Base-by-base conservation (phyloP, 1,139 yeast genomes). In the Pichia kudriavzevii region DNA sequence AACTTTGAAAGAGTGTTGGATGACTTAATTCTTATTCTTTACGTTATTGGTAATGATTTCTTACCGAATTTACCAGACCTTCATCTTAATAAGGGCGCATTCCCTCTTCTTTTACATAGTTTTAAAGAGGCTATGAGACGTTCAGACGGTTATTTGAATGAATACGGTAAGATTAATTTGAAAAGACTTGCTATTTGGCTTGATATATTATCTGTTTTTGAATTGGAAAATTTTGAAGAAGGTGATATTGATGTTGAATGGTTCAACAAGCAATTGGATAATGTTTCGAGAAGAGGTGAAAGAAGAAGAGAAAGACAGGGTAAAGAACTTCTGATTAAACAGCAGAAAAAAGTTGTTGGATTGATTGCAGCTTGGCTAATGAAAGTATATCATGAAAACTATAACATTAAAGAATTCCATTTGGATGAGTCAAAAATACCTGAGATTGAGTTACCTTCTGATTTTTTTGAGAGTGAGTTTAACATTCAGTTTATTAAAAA, bases 1-100 rank as follows among this genome's bases (percentile, higher is more conserved):
- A 77, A 82, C 59, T 88, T 93, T 59, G 99, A 93, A 58, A 71
- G 88, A 46, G 70, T 88, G 24, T 63, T 93, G 46, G 98, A 93
- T 60, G 99, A 93, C 60, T 87, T 88, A 49, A 84, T 93, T 47
- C 69, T 93, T 41, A 81, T 91, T 52, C 75, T 85, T 77, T 88
- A 84, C 54, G 95, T 91, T 42, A 84, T 93, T 52, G 99, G 99
- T 51, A 93, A 93, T 55, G 99, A 93, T 70, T 93, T 93, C 75
- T 71, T 93, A 53, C 98, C 99, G n/a, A 85, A 91, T 55, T 70
- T 93, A 50, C 98, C 99, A 1, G 95, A 88, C 57, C 67, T 93
- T 52, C 87, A 84, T 58, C 73, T 93, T 49, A 88, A 87, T 55
- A 91, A 88, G 50, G 97, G 97, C 49, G 98, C 98, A 1, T 81